Evolutionary conservation across 345 rosid genomes (phyloP), one percentile per base, ranked within the genome.

Genomic region (Nasturtium officinale): DNA sequence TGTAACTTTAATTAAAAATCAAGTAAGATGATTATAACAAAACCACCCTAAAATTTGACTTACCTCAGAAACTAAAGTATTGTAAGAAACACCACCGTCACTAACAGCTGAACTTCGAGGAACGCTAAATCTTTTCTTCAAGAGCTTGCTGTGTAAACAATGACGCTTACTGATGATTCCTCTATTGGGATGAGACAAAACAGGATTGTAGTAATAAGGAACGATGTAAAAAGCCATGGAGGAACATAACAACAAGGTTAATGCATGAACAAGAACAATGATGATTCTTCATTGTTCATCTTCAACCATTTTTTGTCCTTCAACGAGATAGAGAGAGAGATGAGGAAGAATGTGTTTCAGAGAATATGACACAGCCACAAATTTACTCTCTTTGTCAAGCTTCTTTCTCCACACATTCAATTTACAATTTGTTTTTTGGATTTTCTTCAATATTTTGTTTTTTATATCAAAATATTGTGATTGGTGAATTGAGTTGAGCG

Each of bases 221-320:
- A 86, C 78, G 62, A 63, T 83, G 82, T 73, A 80, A 77, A 82
- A 77, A 84, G 96, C 98, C 98, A 93, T 93, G 92, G 81, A 83
- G 69, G 74, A 63, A 78, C 89, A 82, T 77, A 82, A 80, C 85
- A 63, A 57, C 75, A 76, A 40, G 46, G 60, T 69, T 61, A 61
- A 62, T 61, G 75, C 53, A 7, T 45, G 59, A 69, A 67, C 18
- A 58, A 64, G 28, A 32, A 6, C 73, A 47, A 12, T 75, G 66
- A 20, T 32, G 45, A 67, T 77, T 83, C 85, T 55, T 86, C 92
- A 82, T 87, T 69, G 62, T 79, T 73, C 81, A 74, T 61, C 76
- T 29, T 43, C 65, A 76, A 37, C 83, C 95, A 29, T 79, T 79
- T 87, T 76, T 81, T 79, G 35, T 58, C 20, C 20, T 65, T 18